Conservation (phyloP, 352 stramenopile species). For the Blastocystis sp. region DNA sequence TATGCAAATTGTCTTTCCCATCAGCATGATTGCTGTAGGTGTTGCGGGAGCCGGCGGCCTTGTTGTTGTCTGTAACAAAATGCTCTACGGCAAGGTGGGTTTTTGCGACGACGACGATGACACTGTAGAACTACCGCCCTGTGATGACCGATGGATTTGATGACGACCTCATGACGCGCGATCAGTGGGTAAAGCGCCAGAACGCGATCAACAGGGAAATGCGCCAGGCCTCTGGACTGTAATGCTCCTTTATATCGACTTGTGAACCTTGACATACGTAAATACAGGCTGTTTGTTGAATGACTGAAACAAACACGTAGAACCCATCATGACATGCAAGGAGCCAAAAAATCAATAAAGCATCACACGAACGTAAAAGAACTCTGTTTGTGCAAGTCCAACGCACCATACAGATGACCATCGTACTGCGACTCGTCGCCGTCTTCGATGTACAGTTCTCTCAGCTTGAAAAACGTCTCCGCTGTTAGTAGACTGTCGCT, state of each 20-base stretch:
- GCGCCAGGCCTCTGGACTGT: background rate
- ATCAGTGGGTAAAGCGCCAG: constrained; percentile 56
- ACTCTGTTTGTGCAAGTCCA: constrained; percentile 60
- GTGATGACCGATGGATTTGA: constrained; percentile 66
- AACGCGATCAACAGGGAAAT: constrained; percentile 42
- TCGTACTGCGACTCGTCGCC: constrained; percentile 18
- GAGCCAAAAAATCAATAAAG: constrained; percentile 42
- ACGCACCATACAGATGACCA: constrained; percentile 41
- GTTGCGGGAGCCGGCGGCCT: constrained; percentile 43
- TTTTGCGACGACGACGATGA: background rate
- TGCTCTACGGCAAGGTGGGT: constrained; percentile 58
- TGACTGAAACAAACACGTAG: constrained; percentile 33
- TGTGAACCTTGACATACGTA: constrained; percentile 19
- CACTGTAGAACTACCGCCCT: constrained; percentile 39
- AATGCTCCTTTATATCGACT: background rate
- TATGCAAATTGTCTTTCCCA: constrained; percentile 69
- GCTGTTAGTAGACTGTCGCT: constrained; percentile 66
- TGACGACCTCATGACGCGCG: constrained; percentile 17
- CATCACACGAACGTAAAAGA: background rate
- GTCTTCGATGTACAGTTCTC: constrained; percentile 21
- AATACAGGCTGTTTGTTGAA: constrained; percentile 13
- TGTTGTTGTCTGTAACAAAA: constrained; percentile 28
- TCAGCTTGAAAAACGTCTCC: constrained; percentile 61
- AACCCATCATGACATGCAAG: constrained; percentile 49
- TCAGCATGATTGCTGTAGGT: constrained; percentile 56